Conservation (phyloP, 2,329 filamentous ascomycete genomes). For the Hymenoscyphus scutula region DNA sequence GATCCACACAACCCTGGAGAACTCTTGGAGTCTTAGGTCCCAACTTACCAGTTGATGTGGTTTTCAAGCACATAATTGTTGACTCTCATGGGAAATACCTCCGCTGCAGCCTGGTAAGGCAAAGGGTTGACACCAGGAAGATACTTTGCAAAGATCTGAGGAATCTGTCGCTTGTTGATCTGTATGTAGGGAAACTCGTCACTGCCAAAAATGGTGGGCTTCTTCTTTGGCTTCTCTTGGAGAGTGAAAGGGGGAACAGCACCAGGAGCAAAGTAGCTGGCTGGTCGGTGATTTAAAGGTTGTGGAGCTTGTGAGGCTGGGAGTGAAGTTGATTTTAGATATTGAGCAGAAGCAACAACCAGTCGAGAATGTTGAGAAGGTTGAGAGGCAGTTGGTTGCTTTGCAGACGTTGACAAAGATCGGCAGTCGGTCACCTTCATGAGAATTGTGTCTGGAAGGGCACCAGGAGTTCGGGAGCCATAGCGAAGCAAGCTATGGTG, state of each 20-base stretch:
- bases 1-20: no score
- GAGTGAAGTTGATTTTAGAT: not conserved
- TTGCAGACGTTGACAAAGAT: not conserved
- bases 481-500: not conserved
- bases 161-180: slow-evolving; percentile 6
- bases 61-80: slow-evolving; percentile 14
- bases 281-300: not conserved
- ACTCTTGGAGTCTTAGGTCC: no score
- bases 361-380: not conserved
- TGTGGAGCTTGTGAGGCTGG: not conserved
- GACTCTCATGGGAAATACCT: slow-evolving; percentile 9
- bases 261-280: no score
- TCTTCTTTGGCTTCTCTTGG: not conserved
- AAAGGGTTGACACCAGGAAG: slow-evolving; percentile 6
- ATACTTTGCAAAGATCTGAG: not conserved
- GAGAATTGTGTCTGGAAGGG: not conserved
- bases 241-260: not conserved
- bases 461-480: not conserved
- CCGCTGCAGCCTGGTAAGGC: slow-evolving; percentile 8
- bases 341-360: not conserved
- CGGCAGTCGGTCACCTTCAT: not conserved
- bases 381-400: not conserved
- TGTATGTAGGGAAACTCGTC: not conserved
- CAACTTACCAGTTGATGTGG: slow-evolving; percentile 15
- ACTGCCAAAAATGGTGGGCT: not conserved